Evolutionary conservation across 768 basidiomycete genomes (phyloP), one percentile per base, ranked within the genome.

Genomic region (Suillus placidus): DNA sequence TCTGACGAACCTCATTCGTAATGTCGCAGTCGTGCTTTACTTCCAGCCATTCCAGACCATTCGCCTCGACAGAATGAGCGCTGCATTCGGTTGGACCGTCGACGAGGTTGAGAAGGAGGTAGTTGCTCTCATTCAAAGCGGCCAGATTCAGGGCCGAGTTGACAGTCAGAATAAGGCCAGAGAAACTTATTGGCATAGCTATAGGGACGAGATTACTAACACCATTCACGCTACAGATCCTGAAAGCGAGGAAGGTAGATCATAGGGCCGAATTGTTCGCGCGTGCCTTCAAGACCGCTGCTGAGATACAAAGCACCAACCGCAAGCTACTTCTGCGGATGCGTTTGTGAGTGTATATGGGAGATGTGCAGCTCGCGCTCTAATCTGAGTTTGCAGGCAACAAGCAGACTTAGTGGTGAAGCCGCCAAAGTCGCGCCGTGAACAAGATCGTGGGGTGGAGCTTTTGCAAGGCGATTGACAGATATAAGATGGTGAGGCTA

Each of bases 11-110:
- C 81, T 87, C 37, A 91, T 98, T 76, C 88, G 87, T 47, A 88
- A 90, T 69, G 88, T 87, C 66, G 90, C 94, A 0, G 82, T 98
- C 58, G 81, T 87, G n/a, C 85, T 94, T 57, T 98, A 96, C 78
- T 95, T 97, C 82, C 86, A 89, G 70, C 96, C 96, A 0, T 99
- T 95, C 76, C 84, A 91, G 34, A 87, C 92, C 10, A 93, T 97
- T 74, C 84, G 87, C 51, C 84, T 98, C 35, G 88, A 90, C 51
- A 85, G 90, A 42, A 96, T 97, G 93, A 88, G 91, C 43, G 75
- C 78, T 3, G 94, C 95, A 12, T 97, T 98, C 71, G 95, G 95
- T 3, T 90, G 92, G 88, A 81, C 83, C 0, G 78, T 92, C 8
- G 86, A 87, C 4, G 86, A 90, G 66, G 87, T 93, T 37, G 89